Percentiles rank a stretch among this genome's conserved stretches.
Conservation (phyloP, 2,329 filamentous ascomycete species). For the Fusarium marasasianum region DNA sequence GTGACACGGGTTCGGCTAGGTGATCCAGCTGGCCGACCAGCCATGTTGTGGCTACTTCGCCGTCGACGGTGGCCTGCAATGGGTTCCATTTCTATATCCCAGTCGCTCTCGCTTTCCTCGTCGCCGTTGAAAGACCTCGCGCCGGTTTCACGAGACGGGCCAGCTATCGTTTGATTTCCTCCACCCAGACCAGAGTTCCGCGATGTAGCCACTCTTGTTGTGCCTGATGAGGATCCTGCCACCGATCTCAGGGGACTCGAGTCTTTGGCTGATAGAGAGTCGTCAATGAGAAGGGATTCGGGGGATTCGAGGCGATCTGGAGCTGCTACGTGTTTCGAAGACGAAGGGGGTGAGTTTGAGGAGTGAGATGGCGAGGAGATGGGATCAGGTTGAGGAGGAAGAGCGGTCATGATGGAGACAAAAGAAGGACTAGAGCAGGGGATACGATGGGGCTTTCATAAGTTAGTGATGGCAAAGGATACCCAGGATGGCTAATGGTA, state of each 20-base stretch:
- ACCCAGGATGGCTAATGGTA: conserved; percentile 7
- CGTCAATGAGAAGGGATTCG: conserved; percentile 18
- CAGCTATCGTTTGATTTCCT: conserved; percentile 28
- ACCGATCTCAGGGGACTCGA: conserved; percentile 6
- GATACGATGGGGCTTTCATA: conserved; percentile 37
- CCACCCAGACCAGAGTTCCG: conserved; percentile 8
- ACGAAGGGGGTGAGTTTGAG: conserved; percentile 12
- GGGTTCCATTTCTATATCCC: conserved; percentile 66
- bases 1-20: conserved; percentile 42
- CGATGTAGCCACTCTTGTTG: conserved; percentile 7
- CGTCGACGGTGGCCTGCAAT: conserved; percentile 64
- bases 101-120: conserved; percentile 51
- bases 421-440: conserved; percentile 35
- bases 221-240: conserved; percentile 13
- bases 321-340: conserved; percentile 14
- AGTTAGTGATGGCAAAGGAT: conserved; percentile 30
- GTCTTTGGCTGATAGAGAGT: conserved; percentile 7
- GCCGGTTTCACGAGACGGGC: conserved; percentile 25
- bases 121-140: conserved; percentile 26
- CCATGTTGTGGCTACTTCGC: conserved; percentile 58
- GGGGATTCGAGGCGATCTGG: conserved; percentile 10
- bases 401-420: conserved; percentile 38
- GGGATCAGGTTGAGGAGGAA: conserved; percentile 30
- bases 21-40: conserved; percentile 44
- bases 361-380: conserved; percentile 21